phyloP scores from a whole-genome alignment of 805 yeast species.

The Isabelozyma heimii region DNA sequence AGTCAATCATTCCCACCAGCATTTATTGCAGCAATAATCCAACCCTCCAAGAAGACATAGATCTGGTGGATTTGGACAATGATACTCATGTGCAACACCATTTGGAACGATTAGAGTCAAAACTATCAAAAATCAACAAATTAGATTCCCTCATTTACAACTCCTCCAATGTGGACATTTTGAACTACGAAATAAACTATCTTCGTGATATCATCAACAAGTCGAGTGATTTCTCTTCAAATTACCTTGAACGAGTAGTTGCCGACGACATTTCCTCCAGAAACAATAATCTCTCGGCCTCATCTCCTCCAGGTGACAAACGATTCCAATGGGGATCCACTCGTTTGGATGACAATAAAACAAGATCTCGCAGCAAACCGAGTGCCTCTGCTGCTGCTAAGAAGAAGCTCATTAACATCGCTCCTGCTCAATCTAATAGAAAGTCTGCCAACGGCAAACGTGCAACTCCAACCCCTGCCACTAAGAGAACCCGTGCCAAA shows the following conservation, averaged over 20 bases:
- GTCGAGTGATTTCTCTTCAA: conserved; percentile 23
- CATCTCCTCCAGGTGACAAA: conserved; percentile 21
- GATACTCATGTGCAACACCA: conserved; percentile 1
- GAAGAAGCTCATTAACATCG: neutral
- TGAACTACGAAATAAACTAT: conserved; percentile 15
- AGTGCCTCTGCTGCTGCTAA: neutral
- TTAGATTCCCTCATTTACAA: conserved; percentile 10
- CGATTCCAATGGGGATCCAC: conserved; percentile 29
- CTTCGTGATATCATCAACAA: conserved; percentile 11
- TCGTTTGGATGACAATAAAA: conserved; percentile 7
- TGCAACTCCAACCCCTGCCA: neutral
- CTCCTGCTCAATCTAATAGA: conserved; percentile 6
- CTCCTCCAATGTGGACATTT: conserved; percentile 13
- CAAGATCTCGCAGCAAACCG: neutral
- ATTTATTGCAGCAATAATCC: neutral
- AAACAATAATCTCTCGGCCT: conserved; percentile 14
- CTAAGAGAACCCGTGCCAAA: conserved; percentile 9
- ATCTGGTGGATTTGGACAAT: neutral
- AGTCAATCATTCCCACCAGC: neutral
- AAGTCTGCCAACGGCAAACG: neutral
- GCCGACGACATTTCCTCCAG: conserved; percentile 31
- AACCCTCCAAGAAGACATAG: neutral
- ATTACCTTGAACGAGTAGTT: conserved; percentile 34
- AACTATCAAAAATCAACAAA: conserved; percentile 8
- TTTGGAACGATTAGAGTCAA: conserved; percentile 9